Evolutionary conservation across 2,329 filamentous ascomycete species (phyloP).

Genomic region (Arthrobotrys sinensis): DNA sequence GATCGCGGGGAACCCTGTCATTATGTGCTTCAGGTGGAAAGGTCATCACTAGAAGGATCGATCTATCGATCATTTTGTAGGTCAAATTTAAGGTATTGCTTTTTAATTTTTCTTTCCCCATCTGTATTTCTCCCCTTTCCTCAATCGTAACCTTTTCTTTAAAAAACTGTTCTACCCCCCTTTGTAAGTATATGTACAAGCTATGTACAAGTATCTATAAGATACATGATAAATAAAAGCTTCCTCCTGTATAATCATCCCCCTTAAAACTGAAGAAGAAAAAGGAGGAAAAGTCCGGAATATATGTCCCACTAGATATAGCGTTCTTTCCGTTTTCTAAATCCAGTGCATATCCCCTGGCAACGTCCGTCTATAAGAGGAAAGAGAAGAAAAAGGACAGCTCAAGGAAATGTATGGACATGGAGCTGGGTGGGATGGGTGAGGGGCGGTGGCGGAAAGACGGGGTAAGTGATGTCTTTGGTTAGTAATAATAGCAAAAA

Average conservation of each 20-base stretch:
- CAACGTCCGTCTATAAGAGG: not conserved
- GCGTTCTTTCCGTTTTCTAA: not conserved
- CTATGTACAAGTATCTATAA: constrained; percentile 33
- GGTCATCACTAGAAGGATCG: too few relatives aligned
- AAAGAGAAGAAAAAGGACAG: not conserved
- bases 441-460: not conserved
- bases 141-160: not conserved
- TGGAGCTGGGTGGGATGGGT: not conserved
- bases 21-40: not conserved
- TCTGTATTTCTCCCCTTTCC: not conserved
- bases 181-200: constrained; percentile 27
- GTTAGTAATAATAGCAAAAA: constrained; percentile 10
- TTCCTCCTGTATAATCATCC: not conserved
- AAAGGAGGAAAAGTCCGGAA: not conserved
- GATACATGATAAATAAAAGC: not conserved
- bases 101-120: not conserved
- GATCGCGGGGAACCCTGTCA: constrained; percentile 33
- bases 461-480: not conserved
- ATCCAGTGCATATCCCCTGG: not conserved
- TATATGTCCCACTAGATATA: not conserved
- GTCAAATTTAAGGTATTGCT: too few relatives aligned
- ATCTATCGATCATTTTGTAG: too few relatives aligned
- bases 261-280: not conserved
- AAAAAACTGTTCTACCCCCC: not conserved
- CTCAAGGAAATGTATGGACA: constrained; percentile 5